phyloP scores from a whole-genome alignment of 2,329 filamentous ascomycete species.

The Trichophyton schoenleinii region DNA sequence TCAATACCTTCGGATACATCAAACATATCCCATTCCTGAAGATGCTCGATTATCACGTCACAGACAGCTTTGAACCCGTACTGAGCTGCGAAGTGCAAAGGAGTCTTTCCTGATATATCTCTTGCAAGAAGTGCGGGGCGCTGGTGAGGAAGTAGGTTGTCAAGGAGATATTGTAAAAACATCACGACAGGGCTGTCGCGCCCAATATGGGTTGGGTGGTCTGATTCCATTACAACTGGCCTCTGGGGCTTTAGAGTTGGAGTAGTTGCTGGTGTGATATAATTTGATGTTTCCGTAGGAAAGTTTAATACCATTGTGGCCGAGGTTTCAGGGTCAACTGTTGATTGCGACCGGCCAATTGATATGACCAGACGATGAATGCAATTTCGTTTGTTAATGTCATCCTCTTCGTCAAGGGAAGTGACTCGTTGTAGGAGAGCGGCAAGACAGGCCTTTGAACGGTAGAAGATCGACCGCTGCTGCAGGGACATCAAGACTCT shows the following conservation, averaged over 20 bases:
- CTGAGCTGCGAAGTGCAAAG: conserved; percentile 49
- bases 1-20: conserved; percentile 77
- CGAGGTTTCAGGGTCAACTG: conserved; percentile 41
- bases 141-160: conserved; percentile 56
- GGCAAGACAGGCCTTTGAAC: conserved; percentile 57
- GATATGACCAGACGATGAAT: conserved; percentile 86
- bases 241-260: conserved; percentile 50
- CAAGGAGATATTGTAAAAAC: conserved; percentile 51
- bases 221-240: conserved; percentile 54
- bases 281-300: conserved; percentile 50
- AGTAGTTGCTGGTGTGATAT: conserved; percentile 65
- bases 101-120: conserved; percentile 14
- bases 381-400: conserved; percentile 88
- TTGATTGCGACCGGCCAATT: conserved; percentile 62
- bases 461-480: conserved; percentile 53
- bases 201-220: conserved; percentile 46
- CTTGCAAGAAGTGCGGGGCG: conserved; percentile 45
- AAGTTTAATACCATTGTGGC: conserved; percentile 40
- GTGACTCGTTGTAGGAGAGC: conserved; percentile 56
- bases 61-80: conserved; percentile 90
- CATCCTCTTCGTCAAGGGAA: conserved; percentile 70
- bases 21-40: conserved; percentile 83
- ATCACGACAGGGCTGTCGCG: conserved; percentile 65
- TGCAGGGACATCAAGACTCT: conserved; percentile 38
- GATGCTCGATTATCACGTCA: conserved; percentile 70